These are phyloP conservation scores for Cladosporium sphaerospermum DNA, from an alignment of 2,329 filamentous ascomycete genomes.

Conservation along the genomic window DNA sequence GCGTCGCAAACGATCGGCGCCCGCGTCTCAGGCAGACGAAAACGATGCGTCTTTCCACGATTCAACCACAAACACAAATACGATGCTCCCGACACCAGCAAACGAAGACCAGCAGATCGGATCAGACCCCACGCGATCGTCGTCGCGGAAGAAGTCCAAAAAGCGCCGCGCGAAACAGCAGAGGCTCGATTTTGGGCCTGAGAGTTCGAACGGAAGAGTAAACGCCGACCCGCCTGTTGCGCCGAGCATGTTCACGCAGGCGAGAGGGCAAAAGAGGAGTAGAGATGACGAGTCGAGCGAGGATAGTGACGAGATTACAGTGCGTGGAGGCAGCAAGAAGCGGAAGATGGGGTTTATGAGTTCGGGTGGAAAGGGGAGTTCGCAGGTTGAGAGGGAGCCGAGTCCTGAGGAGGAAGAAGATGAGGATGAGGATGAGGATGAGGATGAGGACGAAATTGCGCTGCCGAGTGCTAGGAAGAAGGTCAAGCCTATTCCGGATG, in stretches of 20 bases:
- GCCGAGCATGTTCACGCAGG: constrained; percentile 23
- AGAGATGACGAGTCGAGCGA: constrained; percentile 17
- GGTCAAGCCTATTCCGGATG: too few relatives aligned
- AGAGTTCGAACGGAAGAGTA: constrained; percentile 5
- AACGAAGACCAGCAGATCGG: not conserved
- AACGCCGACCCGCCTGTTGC: constrained; percentile 5
- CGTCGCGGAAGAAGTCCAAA: not conserved
- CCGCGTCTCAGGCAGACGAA: not conserved
- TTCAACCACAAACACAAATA: not conserved
- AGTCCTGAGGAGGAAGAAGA: not conserved
- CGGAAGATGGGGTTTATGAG: constrained; percentile 7
- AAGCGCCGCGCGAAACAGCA: constrained; percentile 27
- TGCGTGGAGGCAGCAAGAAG: not conserved
- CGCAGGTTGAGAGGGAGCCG: constrained; percentile 11
- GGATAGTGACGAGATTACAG: constrained; percentile 17
- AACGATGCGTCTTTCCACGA: not conserved
- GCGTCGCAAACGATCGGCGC: not conserved
- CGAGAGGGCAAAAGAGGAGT: constrained; percentile 11
- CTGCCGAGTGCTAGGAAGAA: constrained; percentile 14
- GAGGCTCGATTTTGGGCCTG: constrained; percentile 25
- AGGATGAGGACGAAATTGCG: constrained; percentile 12
- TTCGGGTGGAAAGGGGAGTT: constrained; percentile 6
- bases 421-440: constrained; percentile 11
- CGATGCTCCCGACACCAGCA: constrained; percentile 2
- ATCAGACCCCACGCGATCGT: not conserved